These are phyloP conservation scores for Kalmusia sp. DNA, from an alignment of 2,329 filamentous ascomycete genomes.

Conservation along the genomic window DNA sequence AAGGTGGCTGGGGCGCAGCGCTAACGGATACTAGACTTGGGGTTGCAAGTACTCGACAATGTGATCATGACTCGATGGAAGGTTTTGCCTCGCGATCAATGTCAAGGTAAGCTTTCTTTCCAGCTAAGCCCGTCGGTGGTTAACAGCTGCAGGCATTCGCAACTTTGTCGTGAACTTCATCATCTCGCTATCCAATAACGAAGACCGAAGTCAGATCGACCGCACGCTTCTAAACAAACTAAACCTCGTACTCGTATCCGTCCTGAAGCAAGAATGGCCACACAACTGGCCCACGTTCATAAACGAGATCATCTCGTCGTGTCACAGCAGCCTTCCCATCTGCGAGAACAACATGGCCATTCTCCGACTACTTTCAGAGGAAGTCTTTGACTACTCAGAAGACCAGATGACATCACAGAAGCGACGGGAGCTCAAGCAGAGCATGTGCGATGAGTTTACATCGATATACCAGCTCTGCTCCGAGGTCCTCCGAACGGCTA, in stretches of 20 bases:
- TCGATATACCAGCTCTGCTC: conserved; percentile 98
- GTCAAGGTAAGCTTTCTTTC: conserved; percentile 71
- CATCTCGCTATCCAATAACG: conserved; percentile 87
- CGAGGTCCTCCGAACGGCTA: conserved; percentile 90
- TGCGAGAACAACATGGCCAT: conserved; percentile 99
- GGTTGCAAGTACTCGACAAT: conserved; percentile 94
- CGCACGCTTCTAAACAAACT: conserved; percentile 96
- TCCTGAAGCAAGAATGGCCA: conserved; percentile 99
- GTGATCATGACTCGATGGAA: conserved; percentile 99
- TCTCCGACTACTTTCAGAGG: conserved; percentile 90
- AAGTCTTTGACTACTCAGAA: conserved; percentile 98
- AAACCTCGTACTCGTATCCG: conserved; percentile 95
- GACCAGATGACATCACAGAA: conserved; percentile 99
- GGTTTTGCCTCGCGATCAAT: conserved; percentile 93
- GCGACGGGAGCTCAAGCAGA: conserved; percentile 94
- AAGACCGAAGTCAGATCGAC: conserved; percentile 84
- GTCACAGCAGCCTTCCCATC: conserved; percentile 92
- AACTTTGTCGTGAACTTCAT: conserved; percentile 99
- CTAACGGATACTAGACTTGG: conserved; percentile 71
- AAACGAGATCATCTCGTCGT: conserved; percentile 98
- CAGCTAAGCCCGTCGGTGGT: conserved; percentile 1
- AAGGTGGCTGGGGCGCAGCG: conserved; percentile 18
- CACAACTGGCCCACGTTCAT: conserved; percentile 99
- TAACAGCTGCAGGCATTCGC: conserved; percentile 75
- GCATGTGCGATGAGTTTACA: conserved; percentile 98